phyloP scores from a whole-genome alignment of 1,284 basidiomycete species.

The Trametes hirsuta region DNA sequence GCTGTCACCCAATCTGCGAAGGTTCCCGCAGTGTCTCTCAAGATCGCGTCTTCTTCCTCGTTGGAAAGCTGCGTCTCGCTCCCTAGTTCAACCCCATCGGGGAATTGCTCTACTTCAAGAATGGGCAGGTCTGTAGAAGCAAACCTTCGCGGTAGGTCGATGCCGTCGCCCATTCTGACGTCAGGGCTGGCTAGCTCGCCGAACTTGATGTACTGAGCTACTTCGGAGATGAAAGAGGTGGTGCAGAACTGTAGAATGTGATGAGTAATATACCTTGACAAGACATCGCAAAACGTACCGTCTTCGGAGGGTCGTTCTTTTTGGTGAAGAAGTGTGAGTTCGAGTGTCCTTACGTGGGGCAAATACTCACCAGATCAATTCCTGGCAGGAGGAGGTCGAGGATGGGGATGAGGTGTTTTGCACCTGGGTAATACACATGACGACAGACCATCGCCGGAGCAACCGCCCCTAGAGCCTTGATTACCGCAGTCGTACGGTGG shows the following conservation, averaged over 20 bases:
- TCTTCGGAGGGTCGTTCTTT: conserved; percentile 90
- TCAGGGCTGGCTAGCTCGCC: conserved; percentile 59
- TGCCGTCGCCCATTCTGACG: conserved; percentile 21
- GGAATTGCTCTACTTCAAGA: conserved; percentile 25
- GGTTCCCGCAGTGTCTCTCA: conserved; percentile 64
- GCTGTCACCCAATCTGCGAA: conserved; percentile 84
- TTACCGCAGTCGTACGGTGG: conserved; percentile 83
- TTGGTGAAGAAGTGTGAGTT: no score
- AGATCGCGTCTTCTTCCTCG: conserved; percentile 62
- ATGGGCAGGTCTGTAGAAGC: conserved; percentile 14
- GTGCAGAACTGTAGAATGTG: conserved; percentile 58
- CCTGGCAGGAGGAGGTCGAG: conserved; percentile 88
- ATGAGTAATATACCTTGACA: conserved; percentile 8
- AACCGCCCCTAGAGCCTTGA: conserved; percentile 84
- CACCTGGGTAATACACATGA: conserved; percentile 76
- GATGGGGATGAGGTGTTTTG: conserved; percentile 82
- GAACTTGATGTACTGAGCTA: conserved; percentile 83
- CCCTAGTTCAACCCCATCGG: conserved; percentile 36
- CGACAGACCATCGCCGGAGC: conserved; percentile 81
- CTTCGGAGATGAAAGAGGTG: conserved; percentile 76
- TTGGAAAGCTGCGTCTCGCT: conserved; percentile 46
- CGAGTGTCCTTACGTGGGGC: no score
- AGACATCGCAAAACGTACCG: conserved; percentile 44
- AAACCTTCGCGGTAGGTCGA: not conserved
- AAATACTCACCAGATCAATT: conserved; percentile 70